These are phyloP conservation scores for Pilasporangium apinafurcum DNA, from an alignment of 352 stramenopile genomes.

Conservation along the genomic window DNA sequence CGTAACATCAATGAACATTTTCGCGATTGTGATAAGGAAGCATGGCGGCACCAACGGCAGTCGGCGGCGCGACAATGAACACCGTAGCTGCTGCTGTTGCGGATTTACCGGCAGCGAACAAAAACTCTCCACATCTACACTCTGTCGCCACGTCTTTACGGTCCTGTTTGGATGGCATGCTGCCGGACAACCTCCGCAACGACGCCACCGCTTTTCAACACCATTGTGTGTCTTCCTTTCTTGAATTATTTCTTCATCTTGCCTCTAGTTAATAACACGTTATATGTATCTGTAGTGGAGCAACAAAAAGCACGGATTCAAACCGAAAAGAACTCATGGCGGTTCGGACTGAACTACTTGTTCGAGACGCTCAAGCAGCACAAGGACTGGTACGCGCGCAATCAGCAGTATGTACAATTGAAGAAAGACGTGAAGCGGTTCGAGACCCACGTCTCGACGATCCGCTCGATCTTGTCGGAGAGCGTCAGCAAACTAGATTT, in stretches of 20 bases:
- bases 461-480: conserved; percentile 69
- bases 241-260: background rate
- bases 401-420: conserved; percentile 86
- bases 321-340: conserved; percentile 84
- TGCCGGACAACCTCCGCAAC: conserved; percentile 80
- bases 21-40: no score
- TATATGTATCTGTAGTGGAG: conserved; percentile 38
- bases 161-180: conserved; percentile 80
- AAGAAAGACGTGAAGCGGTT: conserved; percentile 79
- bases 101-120: no score
- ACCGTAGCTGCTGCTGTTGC: no score
- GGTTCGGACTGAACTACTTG: conserved; percentile 84
- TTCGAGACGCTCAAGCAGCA: conserved; percentile 87
- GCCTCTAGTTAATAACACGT: no score
- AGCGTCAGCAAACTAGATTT: conserved; percentile 81
- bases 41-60: no score
- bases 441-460: conserved; percentile 62
- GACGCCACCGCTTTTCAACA: conserved; percentile 64
- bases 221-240: conserved; percentile 36
- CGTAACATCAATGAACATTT: no score
- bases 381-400: conserved; percentile 85
- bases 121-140: conserved; percentile 77
- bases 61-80: no score
- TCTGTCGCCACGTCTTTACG: conserved; percentile 76
- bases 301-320: conserved; percentile 70